These are phyloP conservation scores for Zopfochytrium polystomum DNA, from an alignment of 371 early-diverging fungal species.

Conservation along the genomic window DNA sequence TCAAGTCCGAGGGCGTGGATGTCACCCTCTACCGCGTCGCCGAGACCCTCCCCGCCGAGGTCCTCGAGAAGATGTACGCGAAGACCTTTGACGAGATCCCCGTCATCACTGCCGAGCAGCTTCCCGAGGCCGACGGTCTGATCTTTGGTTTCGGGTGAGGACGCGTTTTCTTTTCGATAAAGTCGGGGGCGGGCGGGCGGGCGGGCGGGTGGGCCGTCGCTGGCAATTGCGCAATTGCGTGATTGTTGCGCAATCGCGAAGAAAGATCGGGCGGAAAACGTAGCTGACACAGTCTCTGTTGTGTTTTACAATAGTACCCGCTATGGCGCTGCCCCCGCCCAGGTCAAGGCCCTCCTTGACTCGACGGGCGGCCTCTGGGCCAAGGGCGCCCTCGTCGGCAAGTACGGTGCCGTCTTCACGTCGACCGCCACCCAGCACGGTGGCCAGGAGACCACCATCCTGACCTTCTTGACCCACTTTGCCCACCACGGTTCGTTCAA, in stretches of 20 bases:
- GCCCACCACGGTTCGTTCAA: constrained; percentile 68
- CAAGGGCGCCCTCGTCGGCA: constrained; percentile 62
- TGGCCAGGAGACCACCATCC: constrained; percentile 64
- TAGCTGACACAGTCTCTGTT: not conserved
- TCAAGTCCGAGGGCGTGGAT: constrained; percentile 62
- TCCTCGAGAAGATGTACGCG: constrained; percentile 72
- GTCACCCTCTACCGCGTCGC: constrained; percentile 59
- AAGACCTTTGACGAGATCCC: constrained; percentile 60
- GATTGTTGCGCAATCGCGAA: not conserved
- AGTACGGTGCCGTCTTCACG: constrained; percentile 70
- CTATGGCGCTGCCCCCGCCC: constrained; percentile 72
- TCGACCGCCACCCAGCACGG: constrained; percentile 59
- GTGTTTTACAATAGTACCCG: constrained; percentile 43
- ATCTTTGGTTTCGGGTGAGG: constrained; percentile 69
- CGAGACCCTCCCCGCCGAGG: constrained; percentile 46
- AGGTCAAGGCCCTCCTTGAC: constrained; percentile 74
- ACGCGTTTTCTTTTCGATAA: not conserved
- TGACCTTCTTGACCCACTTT: constrained; percentile 66
- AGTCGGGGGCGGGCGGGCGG: too few species aligned
- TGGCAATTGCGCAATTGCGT: not conserved
- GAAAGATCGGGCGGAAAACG: too few species aligned
- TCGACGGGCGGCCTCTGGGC: constrained; percentile 73
- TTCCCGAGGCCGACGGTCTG: constrained; percentile 71
- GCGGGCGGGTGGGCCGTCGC: too few species aligned
- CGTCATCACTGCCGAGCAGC: constrained; percentile 50